Evolutionary conservation across 768 basidiomycete species (phyloP), one percentile per base, ranked within the genome.

Genomic region (Gymnopilus dilepis): DNA sequence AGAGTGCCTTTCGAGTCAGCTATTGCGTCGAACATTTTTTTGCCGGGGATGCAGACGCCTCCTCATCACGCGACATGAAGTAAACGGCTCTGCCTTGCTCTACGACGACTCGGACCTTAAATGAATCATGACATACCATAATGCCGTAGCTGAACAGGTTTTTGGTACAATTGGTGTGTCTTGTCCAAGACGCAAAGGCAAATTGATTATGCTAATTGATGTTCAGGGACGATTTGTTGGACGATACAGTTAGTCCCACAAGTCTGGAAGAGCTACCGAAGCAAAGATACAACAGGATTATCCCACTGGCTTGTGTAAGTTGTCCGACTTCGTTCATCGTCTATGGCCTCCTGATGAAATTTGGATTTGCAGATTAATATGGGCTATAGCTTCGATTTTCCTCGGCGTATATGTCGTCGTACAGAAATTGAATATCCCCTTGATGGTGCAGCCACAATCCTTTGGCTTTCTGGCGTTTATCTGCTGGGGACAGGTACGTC

Each of bases 371-470:
- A 88, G 87, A 37, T 70, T 88, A 0, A 67, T 88, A 0, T 92
- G 90, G 91, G 86, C 84, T 4, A 63, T 85, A 5, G 76, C 88
- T 0, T 80, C 80, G 1, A 73, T 82, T 31, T 86, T 88, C 64
- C 76, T 92, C 6, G 91, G 91, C n/a, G 78, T 84, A 12, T 95
- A 94, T 70, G 74, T 76, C 19, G 78, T 93, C 54, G 74, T 86
- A 0, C 87, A 90, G 64, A 73, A 84, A 56, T 72, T 93, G 38
- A 91, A 87, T 69, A 83, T 92, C 34, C 90, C 92, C 0, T 80
- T 94, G 41, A 88, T 90, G 43, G 60, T 89, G 2, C 86, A 91
- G 70, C 85, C 86, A 5, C 87, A 89, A 61, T 65, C 87, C 1
- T 90, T 94, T 68, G 84, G 83, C 0, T 74, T 83, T 24, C 75